Conservation (phyloP, 495 filamentous ascomycete species). For the Xylaria cubensis region DNA sequence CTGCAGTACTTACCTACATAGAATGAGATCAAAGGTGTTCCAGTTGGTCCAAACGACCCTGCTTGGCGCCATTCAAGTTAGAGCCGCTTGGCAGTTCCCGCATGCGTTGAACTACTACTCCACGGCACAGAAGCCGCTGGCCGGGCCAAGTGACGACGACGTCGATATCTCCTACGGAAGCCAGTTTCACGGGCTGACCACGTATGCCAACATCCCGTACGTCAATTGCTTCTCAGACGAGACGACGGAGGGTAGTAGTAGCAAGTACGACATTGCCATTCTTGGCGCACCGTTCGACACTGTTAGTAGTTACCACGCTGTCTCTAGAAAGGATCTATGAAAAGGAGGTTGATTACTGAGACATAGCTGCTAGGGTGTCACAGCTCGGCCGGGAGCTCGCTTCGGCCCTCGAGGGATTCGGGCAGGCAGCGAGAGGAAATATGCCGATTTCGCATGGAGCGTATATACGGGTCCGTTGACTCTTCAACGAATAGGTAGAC, state of each 20-base stretch:
- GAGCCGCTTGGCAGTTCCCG: slow-evolving; percentile 35
- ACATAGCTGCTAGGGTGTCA: slow-evolving; percentile 36
- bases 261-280: slow-evolving; percentile 83
- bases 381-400: slow-evolving; percentile 72
- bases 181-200: slow-evolving; percentile 71
- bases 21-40: neutral
- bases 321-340: neutral
- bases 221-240: slow-evolving; percentile 77
- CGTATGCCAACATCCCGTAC: slow-evolving; percentile 80
- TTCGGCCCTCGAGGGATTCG: slow-evolving; percentile 85
- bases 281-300: slow-evolving; percentile 68
- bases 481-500: neutral
- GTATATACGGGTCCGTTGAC: slow-evolving; percentile 40
- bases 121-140: slow-evolving; percentile 24
- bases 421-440: slow-evolving; percentile 61
- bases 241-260: slow-evolving; percentile 61
- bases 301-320: slow-evolving; percentile 30
- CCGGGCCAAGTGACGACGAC: slow-evolving; percentile 33
- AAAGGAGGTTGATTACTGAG: neutral
- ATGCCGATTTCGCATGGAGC: slow-evolving; percentile 36
- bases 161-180: slow-evolving; percentile 40
- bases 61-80: neutral
- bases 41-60: neutral
- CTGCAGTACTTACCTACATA: neutral
- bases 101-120: slow-evolving; percentile 16